These are phyloP conservation scores for Tuber calosporum DNA, from an alignment of 495 filamentous ascomycete genomes.

Conservation along the genomic window DNA sequence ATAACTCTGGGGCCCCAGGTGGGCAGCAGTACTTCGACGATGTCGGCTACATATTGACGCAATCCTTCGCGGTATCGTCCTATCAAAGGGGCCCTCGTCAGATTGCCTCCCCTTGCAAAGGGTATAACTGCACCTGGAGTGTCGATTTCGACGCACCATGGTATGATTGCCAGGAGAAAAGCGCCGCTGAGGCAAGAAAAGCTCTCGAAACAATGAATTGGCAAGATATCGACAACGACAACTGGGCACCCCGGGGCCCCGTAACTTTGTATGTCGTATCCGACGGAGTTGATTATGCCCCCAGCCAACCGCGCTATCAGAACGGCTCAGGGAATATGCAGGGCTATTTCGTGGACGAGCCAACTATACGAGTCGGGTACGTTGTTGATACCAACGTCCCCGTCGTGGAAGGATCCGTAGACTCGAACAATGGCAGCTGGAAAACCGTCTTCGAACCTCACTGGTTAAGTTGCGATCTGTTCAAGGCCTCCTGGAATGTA, in stretches of 20 bases:
- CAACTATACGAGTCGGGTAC: neutral
- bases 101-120: conserved; percentile 27
- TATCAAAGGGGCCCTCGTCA: neutral
- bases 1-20: conserved; percentile 26
- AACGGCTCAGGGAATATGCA: neutral
- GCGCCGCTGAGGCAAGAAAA: neutral
- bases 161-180: conserved; percentile 43
- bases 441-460: conserved; percentile 1
- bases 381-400: neutral
- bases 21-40: neutral
- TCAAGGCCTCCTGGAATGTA: neutral
- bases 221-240: fast-evolving
- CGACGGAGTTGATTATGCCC: neutral
- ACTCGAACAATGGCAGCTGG: neutral
- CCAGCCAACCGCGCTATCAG: neutral
- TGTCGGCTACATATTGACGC: neutral
- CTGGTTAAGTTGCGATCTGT: neutral
- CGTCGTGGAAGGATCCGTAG: neutral
- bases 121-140: conserved; percentile 44
- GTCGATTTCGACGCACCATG: conserved; percentile 42
- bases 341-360: neutral
- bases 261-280: neutral
- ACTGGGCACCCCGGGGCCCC: neutral
- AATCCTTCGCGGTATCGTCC: neutral
- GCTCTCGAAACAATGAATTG: neutral